Conservation (phyloP, 208 protist genomes). For the Wallacemonas sp. region DNA sequence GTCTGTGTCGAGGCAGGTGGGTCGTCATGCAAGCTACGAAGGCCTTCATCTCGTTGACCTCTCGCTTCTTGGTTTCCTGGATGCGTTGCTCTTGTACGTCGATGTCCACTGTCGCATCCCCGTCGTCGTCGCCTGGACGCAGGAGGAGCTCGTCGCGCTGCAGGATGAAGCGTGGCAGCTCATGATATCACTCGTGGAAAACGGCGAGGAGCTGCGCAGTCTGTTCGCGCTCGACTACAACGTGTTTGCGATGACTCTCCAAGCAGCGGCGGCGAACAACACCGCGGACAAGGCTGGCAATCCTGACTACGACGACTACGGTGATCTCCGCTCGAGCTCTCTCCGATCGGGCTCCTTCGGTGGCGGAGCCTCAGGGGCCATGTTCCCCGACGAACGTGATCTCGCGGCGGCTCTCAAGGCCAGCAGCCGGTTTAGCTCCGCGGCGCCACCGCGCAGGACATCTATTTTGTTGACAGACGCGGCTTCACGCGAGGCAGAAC, state of each 20-base stretch:
- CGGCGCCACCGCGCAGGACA: neutral
- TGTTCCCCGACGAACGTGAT: neutral
- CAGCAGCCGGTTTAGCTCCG: conserved; percentile 9
- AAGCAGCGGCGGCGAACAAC: no score
- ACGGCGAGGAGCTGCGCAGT: conserved; percentile 26
- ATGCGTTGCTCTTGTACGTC: conserved; percentile 71
- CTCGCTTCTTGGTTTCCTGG: conserved; percentile 55
- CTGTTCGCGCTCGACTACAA: conserved; percentile 10
- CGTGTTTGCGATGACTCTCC: neutral
- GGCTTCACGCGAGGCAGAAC: neutral
- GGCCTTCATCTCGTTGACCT: conserved; percentile 43
- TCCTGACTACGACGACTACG: neutral
- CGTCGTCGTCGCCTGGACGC: conserved; percentile 60
- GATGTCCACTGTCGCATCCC: conserved; percentile 49
- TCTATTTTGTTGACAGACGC: neutral
- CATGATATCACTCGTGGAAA: conserved; percentile 59
- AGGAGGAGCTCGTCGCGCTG: conserved; percentile 65
- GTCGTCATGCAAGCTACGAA: conserved; percentile 23
- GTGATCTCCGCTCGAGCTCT: neutral
- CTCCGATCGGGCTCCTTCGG: conserved; percentile 2
- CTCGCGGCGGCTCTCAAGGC: conserved; percentile 8
- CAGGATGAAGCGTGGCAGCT: conserved; percentile 72
- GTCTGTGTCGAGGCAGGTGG: no score
- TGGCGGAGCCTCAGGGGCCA: neutral
- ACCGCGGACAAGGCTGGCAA: no score